Evolutionary conservation across 306 rosid species (phyloP).

Genomic region (Trifolium fragiferum): DNA sequence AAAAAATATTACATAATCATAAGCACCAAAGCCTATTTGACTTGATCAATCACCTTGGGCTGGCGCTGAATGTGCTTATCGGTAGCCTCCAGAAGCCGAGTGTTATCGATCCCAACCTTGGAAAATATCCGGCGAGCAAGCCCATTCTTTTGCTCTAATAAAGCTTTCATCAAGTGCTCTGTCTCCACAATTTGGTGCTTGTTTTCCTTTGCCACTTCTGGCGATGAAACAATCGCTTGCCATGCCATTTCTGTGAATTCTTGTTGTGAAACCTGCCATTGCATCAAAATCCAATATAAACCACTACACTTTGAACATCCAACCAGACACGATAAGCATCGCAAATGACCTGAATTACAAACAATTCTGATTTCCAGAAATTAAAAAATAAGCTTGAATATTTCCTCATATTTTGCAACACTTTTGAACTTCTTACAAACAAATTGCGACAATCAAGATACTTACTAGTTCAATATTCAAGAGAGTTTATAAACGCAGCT

Average conservation of each 20-base stretch:
- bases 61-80: conserved; percentile 93
- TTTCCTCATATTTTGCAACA: neutral
- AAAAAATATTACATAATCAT: conserved; percentile 1
- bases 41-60: conserved; percentile 72
- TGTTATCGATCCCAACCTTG: conserved; percentile 85
- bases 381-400: neutral
- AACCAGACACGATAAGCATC: conserved; percentile 25
- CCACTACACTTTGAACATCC: conserved; percentile 31
- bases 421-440: neutral
- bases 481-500: neutral
- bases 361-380: neutral
- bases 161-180: conserved; percentile 93
- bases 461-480: neutral
- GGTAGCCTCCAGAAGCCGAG: conserved; percentile 83
- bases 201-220: conserved; percentile 94
- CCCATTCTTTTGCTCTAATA: conserved; percentile 96
- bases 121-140: conserved; percentile 95
- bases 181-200: conserved; percentile 99
- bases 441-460: neutral
- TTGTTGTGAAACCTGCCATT: conserved; percentile 85
- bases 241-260: conserved; percentile 99
- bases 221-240: conserved; percentile 87
- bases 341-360: conserved; percentile 24
- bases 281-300: conserved; percentile 43
- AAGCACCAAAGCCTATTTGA: conserved; percentile 17